Evolutionary conservation across 2,329 filamentous ascomycete genomes (phyloP), one percentile per base, ranked within the genome.

Genomic region (Parafenestella ontariensis): DNA sequence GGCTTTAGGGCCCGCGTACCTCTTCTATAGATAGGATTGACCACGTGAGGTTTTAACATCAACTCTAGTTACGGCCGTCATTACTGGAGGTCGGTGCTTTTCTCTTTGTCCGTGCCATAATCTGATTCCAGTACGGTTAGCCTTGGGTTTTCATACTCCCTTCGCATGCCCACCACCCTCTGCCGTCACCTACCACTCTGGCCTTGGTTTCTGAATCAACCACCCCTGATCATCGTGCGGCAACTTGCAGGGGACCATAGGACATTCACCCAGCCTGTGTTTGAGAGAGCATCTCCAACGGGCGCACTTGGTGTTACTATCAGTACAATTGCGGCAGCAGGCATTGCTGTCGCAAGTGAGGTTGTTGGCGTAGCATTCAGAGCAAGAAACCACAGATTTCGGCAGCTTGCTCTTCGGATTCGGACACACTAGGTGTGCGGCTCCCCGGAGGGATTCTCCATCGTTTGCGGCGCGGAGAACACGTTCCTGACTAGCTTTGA

Each of bases 201-300:
- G 63, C n/a, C 63, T 49, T 4, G 52, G 44, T 2, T 49, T 23
- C 6, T 24, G 26, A 15, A 60, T 37, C 18, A 69, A 45, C 61
- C 62, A 69, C 0, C 61, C 61, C 17, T 64, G 56, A 0, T 26
- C 26, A 28, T 64, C 61, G 45, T 74, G 72, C 0, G 54, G 50
- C 24, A 73, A 42, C 2, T 49, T 48, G 51, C 72, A 74, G 1
- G 61, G 66, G 0, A 48, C 20, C 5, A 60, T 52, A 1, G 61
- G 43, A 33, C 72, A 74, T 0, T 65, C 29, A 20, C 61, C 65
- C 1, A 68, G 40, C 21, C 62, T 54, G 20, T 73, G 69, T 33
- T 60, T 56, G 13, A 69, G 24, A 4, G 62, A 65, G 48, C 72
- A 75, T 26, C 62, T 66, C 69, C 69, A 74, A 1, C 72, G 61